phyloP scores from a whole-genome alignment of 306 rosid species.

The Astragalus glycyphyllos region DNA sequence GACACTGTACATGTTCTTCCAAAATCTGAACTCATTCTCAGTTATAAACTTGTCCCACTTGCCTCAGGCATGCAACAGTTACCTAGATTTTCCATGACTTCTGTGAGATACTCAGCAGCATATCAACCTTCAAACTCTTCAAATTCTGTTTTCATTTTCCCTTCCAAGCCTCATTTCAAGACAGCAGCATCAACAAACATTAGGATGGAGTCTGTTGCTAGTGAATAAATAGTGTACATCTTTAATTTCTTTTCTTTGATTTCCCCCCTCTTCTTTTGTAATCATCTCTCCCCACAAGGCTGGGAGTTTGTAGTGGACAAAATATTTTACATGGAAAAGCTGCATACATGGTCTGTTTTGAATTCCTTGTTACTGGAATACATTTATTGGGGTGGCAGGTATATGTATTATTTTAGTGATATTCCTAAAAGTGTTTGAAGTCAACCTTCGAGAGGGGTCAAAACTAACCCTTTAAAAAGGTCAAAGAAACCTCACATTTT shows the following conservation, averaged over 20 bases:
- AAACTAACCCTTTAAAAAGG: no score
- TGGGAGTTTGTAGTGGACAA: background rate
- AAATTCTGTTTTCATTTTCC: constrained; percentile 70
- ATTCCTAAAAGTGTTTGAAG: background rate
- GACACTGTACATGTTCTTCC: constrained; percentile 85
- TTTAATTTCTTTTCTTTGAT: background rate
- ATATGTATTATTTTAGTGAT: background rate
- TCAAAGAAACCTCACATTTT: no score
- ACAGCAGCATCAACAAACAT: constrained; percentile 49
- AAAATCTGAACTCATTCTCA: constrained; percentile 69
- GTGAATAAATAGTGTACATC: constrained; percentile 51
- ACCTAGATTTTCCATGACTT: constrained; percentile 76
- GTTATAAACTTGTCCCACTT: constrained; percentile 92
- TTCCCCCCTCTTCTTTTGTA: background rate
- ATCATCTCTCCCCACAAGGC: background rate
- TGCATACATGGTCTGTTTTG: constrained; percentile 3
- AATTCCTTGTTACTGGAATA: constrained; percentile 12
- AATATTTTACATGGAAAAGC: constrained; percentile 28
- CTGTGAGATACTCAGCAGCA: constrained; percentile 77
- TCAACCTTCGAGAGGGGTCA: no score
- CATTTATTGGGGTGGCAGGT: background rate
- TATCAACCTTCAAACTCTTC: constrained; percentile 70
- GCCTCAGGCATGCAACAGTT: constrained; percentile 80
- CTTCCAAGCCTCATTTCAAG: constrained; percentile 80
- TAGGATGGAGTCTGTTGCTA: constrained; percentile 58